Evolutionary conservation across 345 rosid species (phyloP), one percentile per base, ranked within the genome.

Genomic region (Laguncularia racemosa): DNA sequence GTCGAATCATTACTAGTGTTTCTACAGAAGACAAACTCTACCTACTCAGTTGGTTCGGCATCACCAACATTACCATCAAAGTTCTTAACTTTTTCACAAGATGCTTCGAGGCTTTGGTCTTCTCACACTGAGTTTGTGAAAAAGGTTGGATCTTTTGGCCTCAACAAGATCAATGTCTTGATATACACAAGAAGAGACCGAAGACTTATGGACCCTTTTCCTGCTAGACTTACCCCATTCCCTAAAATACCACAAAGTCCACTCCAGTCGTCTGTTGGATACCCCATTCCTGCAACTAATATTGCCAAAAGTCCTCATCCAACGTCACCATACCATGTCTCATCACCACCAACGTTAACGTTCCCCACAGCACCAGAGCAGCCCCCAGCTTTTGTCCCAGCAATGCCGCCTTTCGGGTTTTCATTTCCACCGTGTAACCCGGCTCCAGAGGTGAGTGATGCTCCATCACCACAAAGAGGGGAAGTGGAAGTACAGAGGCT

Each of bases 381-480:
- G 57, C 72, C 86, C 48, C 80, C 73, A 3, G 45, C 26, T 15
- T 28, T n/a, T 44, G 53, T 9, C 43, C 75, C 79, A n/a, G 56
- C 77, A 1, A 20, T 60, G 17, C 33, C 76, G 2, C 76, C 78
- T 2, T 63, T 48, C 21, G 69, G 69, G 0, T 49, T 48, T 56
- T 57, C 79, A 7, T 71, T 69, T 59, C 87, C 85, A 14, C 86
- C 86, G 0, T 81, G 83, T 57, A 64, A 63, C 26, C 79, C 83
- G 13, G 59, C 49, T 20, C 79, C 86, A 9, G 60, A 44, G 2
- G 47, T 56, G 23, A 16, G 59, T 6, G 56, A 44, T 3, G 72
- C 85, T 0, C 79, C 79, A 0, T 56, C 74, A 14, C 79, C 81
- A 0, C 16, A 4, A 55, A 51, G 40, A 12, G 20, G 12, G 20